Evolutionary conservation across 352 stramenopile species (phyloP).

Genomic region (Phytophthora agathidicida): DNA sequence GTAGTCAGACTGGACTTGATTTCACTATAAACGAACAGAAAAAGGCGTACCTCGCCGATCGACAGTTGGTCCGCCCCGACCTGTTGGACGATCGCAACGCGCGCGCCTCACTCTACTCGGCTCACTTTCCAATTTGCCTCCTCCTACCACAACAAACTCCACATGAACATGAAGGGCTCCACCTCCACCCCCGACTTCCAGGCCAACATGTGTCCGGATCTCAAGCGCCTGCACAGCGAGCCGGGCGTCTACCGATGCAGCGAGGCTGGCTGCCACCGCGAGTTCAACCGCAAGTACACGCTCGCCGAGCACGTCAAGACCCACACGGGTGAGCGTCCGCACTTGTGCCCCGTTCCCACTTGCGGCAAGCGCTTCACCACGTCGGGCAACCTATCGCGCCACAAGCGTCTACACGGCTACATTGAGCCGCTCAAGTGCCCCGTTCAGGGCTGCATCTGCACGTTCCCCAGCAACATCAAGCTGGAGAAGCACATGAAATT

Average conservation of each 20-base stretch:
- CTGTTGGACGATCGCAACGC: conserved; percentile 10
- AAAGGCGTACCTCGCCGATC: conserved; percentile 3
- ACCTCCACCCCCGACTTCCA: conserved; percentile 1
- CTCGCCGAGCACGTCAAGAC: conserved; percentile 75
- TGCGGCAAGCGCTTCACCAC: conserved; percentile 57
- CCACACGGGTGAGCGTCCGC: conserved; percentile 61
- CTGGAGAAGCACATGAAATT: conserved; percentile 36
- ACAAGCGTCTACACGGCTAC: conserved; percentile 44
- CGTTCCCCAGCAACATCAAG: conserved; percentile 36
- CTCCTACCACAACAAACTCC: conserved; percentile 2
- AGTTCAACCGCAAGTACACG: conserved; percentile 70
- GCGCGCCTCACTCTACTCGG: conserved; percentile 9
- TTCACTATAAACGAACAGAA: conserved; percentile 17
- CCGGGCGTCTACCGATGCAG: conserved; percentile 26
- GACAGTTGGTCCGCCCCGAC: conserved; percentile 21
- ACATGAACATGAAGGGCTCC: conserved; percentile 19
- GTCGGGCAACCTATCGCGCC: conserved; percentile 48
- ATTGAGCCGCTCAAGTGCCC: conserved; percentile 40
- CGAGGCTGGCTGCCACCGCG: conserved; percentile 35
- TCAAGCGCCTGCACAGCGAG: conserved; percentile 26
- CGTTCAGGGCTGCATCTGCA: conserved; percentile 29
- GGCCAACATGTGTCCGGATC: conserved; percentile 16
- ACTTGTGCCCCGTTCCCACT: conserved; percentile 32
- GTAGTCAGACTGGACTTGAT: conserved; percentile 29
- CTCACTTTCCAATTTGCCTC: conserved; percentile 27